Evolutionary conservation across 208 protist genomes (phyloP), one percentile per base, ranked within the genome.

Genomic region (Trypanosomatidae sp.): DNA sequence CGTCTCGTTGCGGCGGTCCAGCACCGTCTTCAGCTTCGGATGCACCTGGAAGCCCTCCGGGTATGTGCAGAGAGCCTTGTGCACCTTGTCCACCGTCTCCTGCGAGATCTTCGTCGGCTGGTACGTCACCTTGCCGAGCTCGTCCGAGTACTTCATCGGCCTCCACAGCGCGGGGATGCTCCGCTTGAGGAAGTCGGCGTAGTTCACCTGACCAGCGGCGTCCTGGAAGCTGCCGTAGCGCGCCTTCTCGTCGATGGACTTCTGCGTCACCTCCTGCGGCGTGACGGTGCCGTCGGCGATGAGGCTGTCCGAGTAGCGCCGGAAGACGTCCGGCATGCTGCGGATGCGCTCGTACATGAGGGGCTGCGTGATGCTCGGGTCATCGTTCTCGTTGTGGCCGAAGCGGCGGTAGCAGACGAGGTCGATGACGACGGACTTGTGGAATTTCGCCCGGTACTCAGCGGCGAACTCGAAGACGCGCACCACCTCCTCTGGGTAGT

Each of bases 351-450:
- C 86, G 86, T 99, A 99, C 97, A 99, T 98, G 39, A 97, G 80
- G 49, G 98, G 98, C 90, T 99, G 97, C 46, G 98, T 99, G 83
- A 99, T 99, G 80, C 91, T 97, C 69, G 98, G 98, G 82, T 99
- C 91, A 76, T 99, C 98, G 67, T 96, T 97, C 89, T 99, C 98
- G 82, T 99, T 99, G 88, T 99, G 98, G 39, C 98, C 98, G 79
- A 88, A 92, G 53, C 93, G 87, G 68, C 97, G 90, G 88, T 99
- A 99, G 83, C 98, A 99, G 30, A 99, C 95, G 62, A 99, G 92
- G 86, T 99, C 98, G 76, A 99, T 92, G 52, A 99, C 94, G 28
- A 99, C 89, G 43, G 98, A 98, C 64, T 91, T 94, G 46, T 95
- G 76, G 79, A 98, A 99, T 22, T 76, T 76, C 55, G 96, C 87